phyloP scores from a whole-genome alignment of 257 asterid genomes.

The Solanum sejunctum region DNA sequence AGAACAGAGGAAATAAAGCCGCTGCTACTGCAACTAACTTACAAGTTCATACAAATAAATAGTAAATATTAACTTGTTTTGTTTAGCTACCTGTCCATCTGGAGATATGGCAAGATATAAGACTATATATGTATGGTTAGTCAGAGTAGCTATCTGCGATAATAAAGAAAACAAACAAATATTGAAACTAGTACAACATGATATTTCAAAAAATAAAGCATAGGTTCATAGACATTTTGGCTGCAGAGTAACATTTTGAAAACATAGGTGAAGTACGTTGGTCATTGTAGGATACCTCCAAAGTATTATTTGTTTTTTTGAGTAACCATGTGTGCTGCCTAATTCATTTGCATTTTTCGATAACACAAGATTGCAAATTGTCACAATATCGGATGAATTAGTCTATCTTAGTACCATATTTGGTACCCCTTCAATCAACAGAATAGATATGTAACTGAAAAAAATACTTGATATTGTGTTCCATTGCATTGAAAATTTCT shows the following conservation, averaged over 20 bases:
- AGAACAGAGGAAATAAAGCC: background rate
- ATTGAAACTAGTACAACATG: background rate
- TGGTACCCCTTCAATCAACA: background rate
- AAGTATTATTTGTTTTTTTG: conserved; percentile 81
- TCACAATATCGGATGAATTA: background rate
- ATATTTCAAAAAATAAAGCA: background rate
- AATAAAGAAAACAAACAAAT: background rate
- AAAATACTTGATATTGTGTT: too few species aligned
- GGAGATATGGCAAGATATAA: conserved; percentile 93
- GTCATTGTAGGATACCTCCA: conserved; percentile 95
- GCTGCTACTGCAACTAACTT: background rate
- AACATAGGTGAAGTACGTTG: conserved; percentile 33
- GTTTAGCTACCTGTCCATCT: conserved; percentile 72
- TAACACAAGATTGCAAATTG: conserved; percentile 97
- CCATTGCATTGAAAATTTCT: too few species aligned
- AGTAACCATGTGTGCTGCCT: conserved; percentile 91
- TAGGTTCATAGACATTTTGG: background rate
- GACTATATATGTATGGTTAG: conserved; percentile 82
- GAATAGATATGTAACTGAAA: background rate
- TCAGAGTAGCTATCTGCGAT: conserved; percentile 83
- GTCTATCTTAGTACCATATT: background rate
- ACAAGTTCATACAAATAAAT: too few species aligned
- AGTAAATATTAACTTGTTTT: background rate
- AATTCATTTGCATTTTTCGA: conserved; percentile 86
- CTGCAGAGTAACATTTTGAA: background rate